These are phyloP conservation scores for Tolypocladium album DNA, from an alignment of 2,329 filamentous ascomycete genomes.

Conservation along the genomic window DNA sequence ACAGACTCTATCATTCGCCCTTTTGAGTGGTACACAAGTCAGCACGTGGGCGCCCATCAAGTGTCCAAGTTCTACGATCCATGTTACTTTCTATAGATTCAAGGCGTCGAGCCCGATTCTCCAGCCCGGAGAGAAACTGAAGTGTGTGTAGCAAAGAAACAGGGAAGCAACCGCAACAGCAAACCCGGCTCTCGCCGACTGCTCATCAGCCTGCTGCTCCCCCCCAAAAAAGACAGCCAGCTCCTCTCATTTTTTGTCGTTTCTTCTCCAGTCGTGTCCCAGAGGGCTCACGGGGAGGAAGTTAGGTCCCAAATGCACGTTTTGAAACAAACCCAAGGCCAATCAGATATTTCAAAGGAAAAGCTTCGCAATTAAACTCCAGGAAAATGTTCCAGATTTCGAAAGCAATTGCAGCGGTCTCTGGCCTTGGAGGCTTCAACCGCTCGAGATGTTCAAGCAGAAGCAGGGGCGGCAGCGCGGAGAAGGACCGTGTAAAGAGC, in stretches of 20 bases:
- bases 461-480: neutral
- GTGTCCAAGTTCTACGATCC: conserved; percentile 1
- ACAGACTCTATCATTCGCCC: neutral
- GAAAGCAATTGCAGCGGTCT: neutral
- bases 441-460: neutral
- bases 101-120: neutral
- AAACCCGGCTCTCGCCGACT: neutral
- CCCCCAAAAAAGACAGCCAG: neutral
- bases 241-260: neutral
- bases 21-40: neutral
- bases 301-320: neutral
- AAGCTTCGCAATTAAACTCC: neutral
- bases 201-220: neutral
- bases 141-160: neutral
- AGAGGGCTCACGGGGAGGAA: neutral
- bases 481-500: neutral
- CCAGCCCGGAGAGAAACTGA: neutral
- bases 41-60: conserved; percentile 1
- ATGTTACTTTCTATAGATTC: conserved; percentile 1
- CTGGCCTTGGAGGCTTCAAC: neutral
- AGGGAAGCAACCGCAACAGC: neutral
- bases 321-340: neutral
- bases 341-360: neutral
- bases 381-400: neutral
- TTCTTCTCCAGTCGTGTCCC: neutral